Evolutionary conservation across 176 grass and related monocot genomes (phyloP).

Genomic region (Luzula sylvatica): DNA sequence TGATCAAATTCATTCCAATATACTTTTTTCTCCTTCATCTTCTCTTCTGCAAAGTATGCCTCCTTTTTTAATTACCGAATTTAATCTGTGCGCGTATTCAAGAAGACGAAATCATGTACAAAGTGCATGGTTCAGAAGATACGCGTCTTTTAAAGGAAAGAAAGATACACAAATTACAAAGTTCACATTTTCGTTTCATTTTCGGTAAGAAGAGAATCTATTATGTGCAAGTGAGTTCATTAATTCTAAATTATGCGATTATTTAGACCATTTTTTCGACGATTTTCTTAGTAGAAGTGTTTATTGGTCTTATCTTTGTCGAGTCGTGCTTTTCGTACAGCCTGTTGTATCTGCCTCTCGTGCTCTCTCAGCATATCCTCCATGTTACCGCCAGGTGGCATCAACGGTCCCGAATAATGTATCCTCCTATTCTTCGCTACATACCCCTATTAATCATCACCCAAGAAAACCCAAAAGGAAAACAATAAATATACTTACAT

Average conservation of each 20-base stretch:
- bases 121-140: too few relatives aligned
- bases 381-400: constrained; percentile 48
- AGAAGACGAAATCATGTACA: constrained; percentile 5
- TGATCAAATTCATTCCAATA: background rate
- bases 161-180: too few relatives aligned
- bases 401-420: constrained; percentile 46
- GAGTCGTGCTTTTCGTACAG: constrained; percentile 50
- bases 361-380: constrained; percentile 65
- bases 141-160: too few relatives aligned
- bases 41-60: constrained; percentile 1
- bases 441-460: constrained; percentile 23
- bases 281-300: constrained; percentile 17
- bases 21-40: background rate
- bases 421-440: constrained; percentile 33
- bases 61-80: background rate
- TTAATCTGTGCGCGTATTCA: constrained; percentile 3
- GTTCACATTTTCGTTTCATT: too few relatives aligned
- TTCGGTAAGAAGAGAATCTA: background rate
- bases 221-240: constrained; percentile 7
- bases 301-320: constrained; percentile 40
- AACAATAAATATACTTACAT: background rate
- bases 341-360: constrained; percentile 67
- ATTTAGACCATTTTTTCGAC: constrained; percentile 9
- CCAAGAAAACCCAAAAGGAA: background rate
- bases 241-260: constrained; percentile 13